Evolutionary conservation across 495 filamentous ascomycete genomes (phyloP), one percentile per base, ranked within the genome.

Genomic region (Acidomyces sp.): DNA sequence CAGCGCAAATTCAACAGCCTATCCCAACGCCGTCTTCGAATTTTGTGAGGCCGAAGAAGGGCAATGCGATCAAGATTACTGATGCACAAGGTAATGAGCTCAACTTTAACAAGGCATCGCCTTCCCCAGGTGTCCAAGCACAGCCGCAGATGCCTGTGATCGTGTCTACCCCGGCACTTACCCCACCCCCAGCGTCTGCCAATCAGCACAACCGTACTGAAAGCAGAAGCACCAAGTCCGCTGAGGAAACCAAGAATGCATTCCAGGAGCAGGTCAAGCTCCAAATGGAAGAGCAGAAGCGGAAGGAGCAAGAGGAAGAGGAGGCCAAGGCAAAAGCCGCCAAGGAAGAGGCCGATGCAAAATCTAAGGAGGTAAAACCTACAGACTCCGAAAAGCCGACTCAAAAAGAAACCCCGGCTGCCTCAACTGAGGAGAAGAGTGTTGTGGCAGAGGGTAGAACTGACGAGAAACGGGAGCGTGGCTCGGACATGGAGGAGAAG

Each of bases 51-150:
- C 52, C 62, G 3, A 60, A 60, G 40, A 80, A 74, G 60, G 80
- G 67, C 49, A 67, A 75, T 2, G 70, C 66, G 0, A 77, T 93
- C 34, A 65, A 75, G 27, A 92, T 95, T 64, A 87, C 81, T 64
- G 77, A 84, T 45, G 66, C 80, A 1, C 67, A 74, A 30, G 85
- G 82, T 39, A 80, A 82, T 55, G 71, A 55, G 15, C 61, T 79
- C 50, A 68, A 63, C 15, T 76, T 79, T 45, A 54, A 53, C 53
- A 63, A 54, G 46, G 62, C 63, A 21, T 67, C 69, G 1, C 72
- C 72, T 15, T 66, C 70, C 2, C 72, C 72, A 19, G 37, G 35
- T 21, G 27, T 43, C 0, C 28, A 40, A 11, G 33, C 48, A 3
- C 38, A 38, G 23, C 35, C 48, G 1, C 34, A 39, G 10, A 36